Percentiles rank a stretch among this genome's conserved stretches.
Conservation (phyloP, 2,329 filamentous ascomycete species). For the Hymenotorrendiella dingleyae region DNA sequence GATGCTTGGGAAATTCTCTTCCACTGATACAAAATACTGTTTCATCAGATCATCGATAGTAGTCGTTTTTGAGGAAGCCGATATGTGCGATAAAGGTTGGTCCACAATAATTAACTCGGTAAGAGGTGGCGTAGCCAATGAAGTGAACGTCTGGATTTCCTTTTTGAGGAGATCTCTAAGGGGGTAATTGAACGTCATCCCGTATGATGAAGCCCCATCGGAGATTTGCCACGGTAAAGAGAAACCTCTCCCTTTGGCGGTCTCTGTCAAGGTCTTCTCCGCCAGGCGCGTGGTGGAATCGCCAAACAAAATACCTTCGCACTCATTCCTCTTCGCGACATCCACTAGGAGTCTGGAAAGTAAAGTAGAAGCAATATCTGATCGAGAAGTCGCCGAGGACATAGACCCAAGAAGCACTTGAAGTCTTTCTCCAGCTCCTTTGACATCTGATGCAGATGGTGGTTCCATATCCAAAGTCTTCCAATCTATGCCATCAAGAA, state of each 20-base stretch:
- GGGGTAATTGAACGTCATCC: constrained; percentile 60
- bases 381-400: constrained; percentile 66
- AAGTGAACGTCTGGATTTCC: constrained; percentile 66
- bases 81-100: constrained; percentile 28
- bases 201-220: constrained; percentile 51
- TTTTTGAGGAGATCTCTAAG: constrained; percentile 78
- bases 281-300: constrained; percentile 85
- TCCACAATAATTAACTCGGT: constrained; percentile 40
- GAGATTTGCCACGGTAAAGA: constrained; percentile 75
- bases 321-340: constrained; percentile 52
- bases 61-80: constrained; percentile 51
- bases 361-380: constrained; percentile 68
- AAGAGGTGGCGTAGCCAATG: constrained; percentile 47
- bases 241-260: constrained; percentile 85
- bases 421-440: constrained; percentile 32
- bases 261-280: constrained; percentile 77
- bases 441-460: constrained; percentile 7
- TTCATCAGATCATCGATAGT: constrained; percentile 89
- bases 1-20: constrained; percentile 80
- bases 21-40: constrained; percentile 82
- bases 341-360: constrained; percentile 65
- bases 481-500: constrained; percentile 49
- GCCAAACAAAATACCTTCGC: constrained; percentile 71
- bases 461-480: constrained; percentile 32
- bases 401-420: constrained; percentile 49